phyloP scores from a whole-genome alignment of 2,329 filamentous ascomycete genomes.

The Canariomyces notabilis region DNA sequence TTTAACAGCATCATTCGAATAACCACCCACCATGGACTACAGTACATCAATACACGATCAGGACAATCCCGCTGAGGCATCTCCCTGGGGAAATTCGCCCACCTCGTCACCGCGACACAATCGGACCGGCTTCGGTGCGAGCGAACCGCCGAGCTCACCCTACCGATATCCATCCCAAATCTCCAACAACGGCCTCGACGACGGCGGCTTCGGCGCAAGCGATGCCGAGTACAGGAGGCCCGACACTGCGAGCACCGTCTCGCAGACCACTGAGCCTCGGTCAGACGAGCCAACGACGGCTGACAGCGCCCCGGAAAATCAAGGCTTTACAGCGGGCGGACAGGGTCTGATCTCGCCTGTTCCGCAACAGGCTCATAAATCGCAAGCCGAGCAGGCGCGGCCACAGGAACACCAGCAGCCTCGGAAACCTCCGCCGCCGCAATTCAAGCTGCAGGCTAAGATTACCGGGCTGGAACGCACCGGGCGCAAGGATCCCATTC shows the following conservation, averaged over 20 bases:
- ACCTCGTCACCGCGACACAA: conserved; percentile 45
- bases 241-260: conserved; percentile 42
- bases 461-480: conserved; percentile 89
- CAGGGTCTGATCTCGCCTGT: conserved; percentile 29
- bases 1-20: not conserved
- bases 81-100: conserved; percentile 54
- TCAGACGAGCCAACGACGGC: conserved; percentile 15
- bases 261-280: conserved; percentile 35
- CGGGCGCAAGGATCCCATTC: conserved; percentile 89
- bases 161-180: conserved; percentile 38
- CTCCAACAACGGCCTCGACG: conserved; percentile 40
- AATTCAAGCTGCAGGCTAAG: conserved; percentile 87
- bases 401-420: conserved; percentile 38
- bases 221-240: conserved; percentile 42
- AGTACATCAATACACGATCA: conserved; percentile 50
- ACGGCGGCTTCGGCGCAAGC: conserved; percentile 32
- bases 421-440: conserved; percentile 56
- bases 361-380: conserved; percentile 27
- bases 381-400: conserved; percentile 25
- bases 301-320: conserved; percentile 16
- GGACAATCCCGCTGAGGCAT: conserved; percentile 48
- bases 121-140: conserved; percentile 39
- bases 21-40: conserved; percentile 48
- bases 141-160: conserved; percentile 38
- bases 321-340: conserved; percentile 10